These are phyloP conservation scores for Zygotorulaspora chibaensis DNA, from an alignment of 805 yeast genomes.

Conservation along the genomic window DNA sequence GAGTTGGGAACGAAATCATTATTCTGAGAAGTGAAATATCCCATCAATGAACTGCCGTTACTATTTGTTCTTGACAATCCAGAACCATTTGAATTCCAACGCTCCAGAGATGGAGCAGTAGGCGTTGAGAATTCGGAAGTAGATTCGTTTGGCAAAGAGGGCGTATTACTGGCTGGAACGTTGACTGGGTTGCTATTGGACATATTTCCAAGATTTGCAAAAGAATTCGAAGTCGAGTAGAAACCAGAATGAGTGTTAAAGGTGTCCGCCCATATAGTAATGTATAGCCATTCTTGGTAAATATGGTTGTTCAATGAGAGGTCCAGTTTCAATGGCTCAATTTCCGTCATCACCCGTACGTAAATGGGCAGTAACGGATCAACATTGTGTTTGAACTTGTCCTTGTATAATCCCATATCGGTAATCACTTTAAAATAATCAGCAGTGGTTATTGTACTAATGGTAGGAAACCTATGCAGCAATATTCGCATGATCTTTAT, in stretches of 20 bases:
- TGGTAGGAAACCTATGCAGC: conserved; percentile 24
- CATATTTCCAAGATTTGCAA: conserved; percentile 1
- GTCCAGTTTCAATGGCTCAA: conserved; percentile 13
- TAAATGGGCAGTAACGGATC: conserved; percentile 14
- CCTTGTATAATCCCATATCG: conserved; percentile 19
- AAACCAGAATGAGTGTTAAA: conserved; percentile 25
- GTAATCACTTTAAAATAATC: conserved; percentile 21
- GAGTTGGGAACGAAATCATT: conserved; percentile 10
- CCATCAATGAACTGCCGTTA: conserved; percentile 23
- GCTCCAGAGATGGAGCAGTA: conserved; percentile 26
- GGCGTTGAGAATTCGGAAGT: conserved; percentile 4
- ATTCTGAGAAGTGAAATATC: conserved; percentile 15
- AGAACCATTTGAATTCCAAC: conserved; percentile 29
- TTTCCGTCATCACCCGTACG: conserved; percentile 7
- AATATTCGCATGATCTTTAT: conserved; percentile 20
- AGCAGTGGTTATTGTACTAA: conserved; percentile 23
- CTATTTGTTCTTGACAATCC: conserved; percentile 29
- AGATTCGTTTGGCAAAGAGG: conserved; percentile 5
- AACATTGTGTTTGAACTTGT: conserved; percentile 11
- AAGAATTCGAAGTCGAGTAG: conserved; percentile 11
- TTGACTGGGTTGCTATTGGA: neutral
- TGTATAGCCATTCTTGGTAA: conserved; percentile 24
- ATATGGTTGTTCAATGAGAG: conserved; percentile 10
- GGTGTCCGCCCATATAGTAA: conserved; percentile 29
- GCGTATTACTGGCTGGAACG: neutral